Base-by-base conservation (phyloP, 208 protist species). In the Lotmaria passim region DNA sequence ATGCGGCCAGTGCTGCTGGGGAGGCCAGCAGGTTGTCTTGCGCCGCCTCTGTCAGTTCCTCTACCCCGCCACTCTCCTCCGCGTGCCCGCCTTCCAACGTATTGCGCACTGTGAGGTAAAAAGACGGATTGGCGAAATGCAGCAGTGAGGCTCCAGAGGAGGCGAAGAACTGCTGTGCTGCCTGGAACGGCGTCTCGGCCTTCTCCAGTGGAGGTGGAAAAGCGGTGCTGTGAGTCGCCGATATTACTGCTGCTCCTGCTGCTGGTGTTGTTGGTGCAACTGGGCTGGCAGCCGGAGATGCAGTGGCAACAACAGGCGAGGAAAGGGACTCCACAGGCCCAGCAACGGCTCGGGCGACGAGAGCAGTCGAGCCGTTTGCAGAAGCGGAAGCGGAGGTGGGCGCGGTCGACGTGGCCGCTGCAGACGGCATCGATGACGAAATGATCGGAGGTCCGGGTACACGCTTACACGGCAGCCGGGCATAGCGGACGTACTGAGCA, bases 111-210 rank as follows among this genome's bases (percentile, higher is more conserved):
- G 56, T 44, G 21, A 76, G 44, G 62, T 58, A 65, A 24, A 76
- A 28, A 0, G 71, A 59, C 7, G 62, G 23, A 41, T 66, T 70
- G 2, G 71, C 56, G 46, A 66, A 65, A 30, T 41, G 28, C 3
- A 69, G 61, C 44, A 76, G 56, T 10, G 53, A 70, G 19, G 71
- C 56, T 14, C 71, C 71, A 10, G 71, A 76, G 56, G 71, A 48
- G 31, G 58, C 53, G 0, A 76, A 17, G 23, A 76, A 65, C 3
- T 70, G 53, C 44, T 76, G 71, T 2, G 71, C 71, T 7, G 62
- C 62, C 14, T 64, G 62, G 44, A 76, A 24, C 8, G 71, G 19
- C 12, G 71, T 57, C 12, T 58, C 63, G 0, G 44, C 33, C 28
- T 53, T 61, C 26, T 55, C 26, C 8, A n/a, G 5, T 6, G 7